Conservation (phyloP, 306 rosid species). For the Vachellia collinsii region DNA sequence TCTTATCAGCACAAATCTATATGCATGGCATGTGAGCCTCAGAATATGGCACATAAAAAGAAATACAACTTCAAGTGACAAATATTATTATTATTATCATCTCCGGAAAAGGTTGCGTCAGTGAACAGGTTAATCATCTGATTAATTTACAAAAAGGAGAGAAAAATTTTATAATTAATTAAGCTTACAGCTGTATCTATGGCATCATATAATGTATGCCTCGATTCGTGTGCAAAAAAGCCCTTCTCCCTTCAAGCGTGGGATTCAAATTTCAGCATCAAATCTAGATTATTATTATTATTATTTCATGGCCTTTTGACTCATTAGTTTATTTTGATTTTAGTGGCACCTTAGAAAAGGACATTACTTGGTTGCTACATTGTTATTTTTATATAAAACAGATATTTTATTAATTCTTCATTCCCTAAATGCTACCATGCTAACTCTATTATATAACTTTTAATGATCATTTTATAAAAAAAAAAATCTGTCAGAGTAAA, state of each 20-base stretch:
- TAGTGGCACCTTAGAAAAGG: too few species aligned
- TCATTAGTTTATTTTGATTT: too few species aligned
- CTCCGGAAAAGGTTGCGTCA: background rate
- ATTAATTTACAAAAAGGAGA: background rate
- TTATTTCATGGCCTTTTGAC: too few species aligned
- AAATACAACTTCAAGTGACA: too few species aligned
- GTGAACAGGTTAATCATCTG: background rate
- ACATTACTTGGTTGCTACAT: too few species aligned
- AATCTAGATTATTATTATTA: background rate
- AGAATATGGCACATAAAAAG: background rate
- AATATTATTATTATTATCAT: background rate
- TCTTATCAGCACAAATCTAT: slow-evolving; percentile 14
- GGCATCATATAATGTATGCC: background rate
- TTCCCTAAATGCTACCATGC: too few species aligned
- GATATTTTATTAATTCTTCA: too few species aligned
- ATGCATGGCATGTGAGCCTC: slow-evolving; percentile 16
- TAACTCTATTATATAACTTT: too few species aligned
- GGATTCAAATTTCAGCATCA: background rate
- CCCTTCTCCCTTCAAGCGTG: background rate
- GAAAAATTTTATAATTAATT: background rate
- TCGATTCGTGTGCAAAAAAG: background rate
- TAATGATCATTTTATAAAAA: too few species aligned
- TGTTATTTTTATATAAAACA: too few species aligned
- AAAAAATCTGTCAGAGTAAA: too few species aligned
- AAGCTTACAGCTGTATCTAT: background rate